A percentile compares a stretch with the other conserved stretches of the same genome.
Conservation (phyloP, 208 protist genomes). For the Entamoeba moshkovskii region DNA sequence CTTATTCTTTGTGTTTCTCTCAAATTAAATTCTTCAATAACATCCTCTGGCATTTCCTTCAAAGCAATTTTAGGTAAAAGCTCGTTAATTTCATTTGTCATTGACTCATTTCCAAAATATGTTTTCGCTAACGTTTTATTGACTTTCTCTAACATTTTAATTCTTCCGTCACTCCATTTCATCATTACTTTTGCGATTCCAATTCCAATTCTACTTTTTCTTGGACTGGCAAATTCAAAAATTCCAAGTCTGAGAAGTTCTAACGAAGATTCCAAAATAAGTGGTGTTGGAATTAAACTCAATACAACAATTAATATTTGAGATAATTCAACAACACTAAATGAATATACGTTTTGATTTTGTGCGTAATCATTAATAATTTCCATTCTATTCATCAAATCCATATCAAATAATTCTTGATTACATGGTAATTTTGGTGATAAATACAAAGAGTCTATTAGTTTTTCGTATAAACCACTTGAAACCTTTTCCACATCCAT, state of each 20-base stretch:
- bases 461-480: background rate
- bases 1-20: background rate
- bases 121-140: background rate
- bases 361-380: background rate
- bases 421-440: background rate
- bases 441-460: background rate
- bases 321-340: background rate
- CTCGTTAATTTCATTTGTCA: background rate
- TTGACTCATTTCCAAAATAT: background rate
- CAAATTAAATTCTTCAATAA: background rate
- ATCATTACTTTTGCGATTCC: background rate
- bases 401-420: background rate
- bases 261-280: background rate
- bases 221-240: background rate
- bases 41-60: background rate
- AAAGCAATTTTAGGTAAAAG: background rate
- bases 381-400: background rate
- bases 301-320: background rate
- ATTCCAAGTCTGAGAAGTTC: background rate
- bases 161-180: background rate
- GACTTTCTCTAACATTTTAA: background rate
- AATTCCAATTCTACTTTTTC: background rate
- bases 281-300: background rate
- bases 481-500: background rate
- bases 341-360: background rate